Evolutionary conservation across 1,284 basidiomycete species (phyloP).

Genomic region (Sporisorium reilianum): DNA sequence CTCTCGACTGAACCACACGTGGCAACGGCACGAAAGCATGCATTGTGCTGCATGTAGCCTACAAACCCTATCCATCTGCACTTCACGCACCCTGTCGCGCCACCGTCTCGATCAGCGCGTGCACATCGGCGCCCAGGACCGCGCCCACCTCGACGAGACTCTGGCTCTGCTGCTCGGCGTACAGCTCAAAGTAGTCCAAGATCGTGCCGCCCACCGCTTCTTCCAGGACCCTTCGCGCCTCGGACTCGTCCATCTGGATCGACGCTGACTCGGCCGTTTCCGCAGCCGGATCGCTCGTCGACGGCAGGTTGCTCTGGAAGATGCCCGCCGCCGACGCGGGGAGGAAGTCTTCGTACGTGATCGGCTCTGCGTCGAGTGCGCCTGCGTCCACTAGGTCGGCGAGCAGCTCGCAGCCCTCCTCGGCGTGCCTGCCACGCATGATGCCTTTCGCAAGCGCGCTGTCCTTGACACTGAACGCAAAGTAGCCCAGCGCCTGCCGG

Average conservation of each 20-base stretch:
- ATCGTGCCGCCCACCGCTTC: constrained; percentile 35
- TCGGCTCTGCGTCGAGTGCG: constrained; percentile 64
- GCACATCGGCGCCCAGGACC: background rate
- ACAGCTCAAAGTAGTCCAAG: constrained; percentile 45
- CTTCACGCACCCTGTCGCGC: constrained; percentile 1
- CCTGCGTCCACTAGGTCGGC: constrained; percentile 63
- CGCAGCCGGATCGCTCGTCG: background rate
- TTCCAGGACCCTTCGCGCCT: constrained; percentile 19
- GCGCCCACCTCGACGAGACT: constrained; percentile 27
- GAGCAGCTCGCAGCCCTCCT: constrained; percentile 13
- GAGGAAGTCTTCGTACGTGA: constrained; percentile 72
- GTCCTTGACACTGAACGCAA: constrained; percentile 37
- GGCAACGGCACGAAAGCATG: background rate
- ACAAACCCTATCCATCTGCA: background rate
- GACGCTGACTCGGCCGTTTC: background rate
- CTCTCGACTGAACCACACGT: background rate
- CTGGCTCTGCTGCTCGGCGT: constrained; percentile 31
- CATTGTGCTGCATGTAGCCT: background rate
- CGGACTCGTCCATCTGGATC: background rate
- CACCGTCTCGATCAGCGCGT: background rate
- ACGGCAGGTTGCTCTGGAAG: constrained; percentile 69
- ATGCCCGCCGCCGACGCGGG: constrained; percentile 71
- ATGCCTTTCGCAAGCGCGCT: constrained; percentile 10
- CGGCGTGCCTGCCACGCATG: constrained; percentile 1
- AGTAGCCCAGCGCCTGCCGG: constrained; percentile 64